phyloP scores from a whole-genome alignment of 140 eudicot genomes.

The Ambrosia hybrid region DNA sequence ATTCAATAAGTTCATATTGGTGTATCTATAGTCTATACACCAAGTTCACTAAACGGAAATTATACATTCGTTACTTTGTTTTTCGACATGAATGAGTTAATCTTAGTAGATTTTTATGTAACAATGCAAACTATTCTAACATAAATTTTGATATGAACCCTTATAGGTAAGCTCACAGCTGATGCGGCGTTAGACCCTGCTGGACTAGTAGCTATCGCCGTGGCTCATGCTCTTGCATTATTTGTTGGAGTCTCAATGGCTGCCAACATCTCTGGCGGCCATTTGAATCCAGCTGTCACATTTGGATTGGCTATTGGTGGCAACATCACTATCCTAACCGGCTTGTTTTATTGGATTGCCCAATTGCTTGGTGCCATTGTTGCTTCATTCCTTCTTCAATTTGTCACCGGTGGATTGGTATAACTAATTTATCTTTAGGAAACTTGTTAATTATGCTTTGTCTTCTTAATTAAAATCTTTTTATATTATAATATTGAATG shows the following conservation, averaged over 20 bases:
- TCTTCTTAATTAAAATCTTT: too few species aligned
- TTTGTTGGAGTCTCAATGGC: conserved; percentile 70
- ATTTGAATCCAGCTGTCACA: conserved; percentile 30
- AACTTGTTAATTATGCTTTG: too few species aligned
- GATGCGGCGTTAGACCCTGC: conserved; percentile 38
- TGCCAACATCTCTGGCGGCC: conserved; percentile 73
- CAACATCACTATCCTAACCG: conserved; percentile 55
- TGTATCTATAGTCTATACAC: too few species aligned
- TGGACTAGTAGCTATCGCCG: conserved; percentile 58
- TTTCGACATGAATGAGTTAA: too few species aligned
- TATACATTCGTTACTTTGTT: too few species aligned
- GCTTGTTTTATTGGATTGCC: conserved; percentile 64
- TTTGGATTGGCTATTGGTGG: conserved; percentile 62
- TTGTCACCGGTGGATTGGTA: conserved; percentile 63
- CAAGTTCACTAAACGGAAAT: too few species aligned
- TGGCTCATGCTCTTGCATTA: conserved; percentile 65
- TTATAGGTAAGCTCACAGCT: conserved; percentile 44
- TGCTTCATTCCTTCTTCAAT: conserved; percentile 55
- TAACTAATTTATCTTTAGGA: too few species aligned
- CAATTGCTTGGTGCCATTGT: conserved; percentile 57
- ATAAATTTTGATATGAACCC: too few species aligned
- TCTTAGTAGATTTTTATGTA: too few species aligned
- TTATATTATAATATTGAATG: too few species aligned
- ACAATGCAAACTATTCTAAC: too few species aligned
- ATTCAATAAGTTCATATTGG: too few species aligned